Percentiles rank a stretch among this genome's conserved stretches.
These are phyloP conservation scores for Acanthamoeba rhysodes DNA, from an alignment of 208 protist species.

Conservation along the genomic window DNA sequence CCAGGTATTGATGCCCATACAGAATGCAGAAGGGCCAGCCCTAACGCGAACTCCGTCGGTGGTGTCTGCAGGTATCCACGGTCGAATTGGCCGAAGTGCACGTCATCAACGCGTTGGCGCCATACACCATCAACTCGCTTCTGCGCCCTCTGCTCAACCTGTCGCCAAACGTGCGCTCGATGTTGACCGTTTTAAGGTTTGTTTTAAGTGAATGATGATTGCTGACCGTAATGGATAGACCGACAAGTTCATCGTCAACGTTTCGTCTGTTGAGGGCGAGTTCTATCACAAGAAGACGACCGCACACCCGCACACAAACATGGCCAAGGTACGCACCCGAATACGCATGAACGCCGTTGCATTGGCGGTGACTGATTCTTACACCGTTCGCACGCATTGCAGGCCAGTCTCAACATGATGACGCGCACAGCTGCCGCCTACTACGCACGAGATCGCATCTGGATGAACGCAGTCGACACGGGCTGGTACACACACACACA, in stretches of 20 bases:
- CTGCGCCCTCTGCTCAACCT: slow-evolving; percentile 81
- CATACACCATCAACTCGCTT: slow-evolving; percentile 96
- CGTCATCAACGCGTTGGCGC: slow-evolving; percentile 97
- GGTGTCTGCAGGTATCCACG: neutral
- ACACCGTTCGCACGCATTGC: neutral
- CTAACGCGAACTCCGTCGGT: neutral
- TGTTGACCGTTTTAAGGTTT: slow-evolving; percentile 80
- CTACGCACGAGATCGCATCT: slow-evolving; percentile 95
- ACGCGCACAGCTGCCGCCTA: slow-evolving; percentile 95
- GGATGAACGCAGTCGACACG: slow-evolving; percentile 98
- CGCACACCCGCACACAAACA: slow-evolving; percentile 98
- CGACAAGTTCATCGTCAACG: slow-evolving; percentile 96
- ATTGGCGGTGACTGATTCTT: neutral
- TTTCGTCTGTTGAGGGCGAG: slow-evolving; percentile 96
- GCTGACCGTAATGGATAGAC: neutral
- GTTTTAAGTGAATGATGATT: slow-evolving; percentile 76
- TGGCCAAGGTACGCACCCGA: slow-evolving; percentile 91
- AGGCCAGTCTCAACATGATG: slow-evolving; percentile 99
- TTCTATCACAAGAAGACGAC: slow-evolving; percentile 89
- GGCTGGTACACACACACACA: slow-evolving; percentile 91
- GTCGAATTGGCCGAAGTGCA: slow-evolving; percentile 83
- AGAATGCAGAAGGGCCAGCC: neutral
- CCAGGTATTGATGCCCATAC: slow-evolving; percentile 79
- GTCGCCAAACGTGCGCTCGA: neutral
- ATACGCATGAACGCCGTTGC: neutral